Evolutionary conservation across 805 yeast genomes (phyloP), one percentile per base, ranked within the genome.

Genomic region (Hanseniaspora jakobsenii): DNA sequence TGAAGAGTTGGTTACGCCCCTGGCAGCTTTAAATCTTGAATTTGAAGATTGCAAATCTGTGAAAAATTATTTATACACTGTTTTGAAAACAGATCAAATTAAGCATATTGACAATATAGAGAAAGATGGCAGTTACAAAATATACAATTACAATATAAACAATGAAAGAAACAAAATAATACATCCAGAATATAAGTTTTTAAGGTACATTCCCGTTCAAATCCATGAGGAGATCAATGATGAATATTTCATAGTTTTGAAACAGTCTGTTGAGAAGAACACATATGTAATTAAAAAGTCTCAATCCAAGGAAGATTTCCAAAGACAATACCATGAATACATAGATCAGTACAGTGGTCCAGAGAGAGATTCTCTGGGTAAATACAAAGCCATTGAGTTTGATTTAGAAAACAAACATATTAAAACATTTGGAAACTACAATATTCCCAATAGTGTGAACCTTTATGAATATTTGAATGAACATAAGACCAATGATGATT

Each of bases 201-300:
- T 42, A 5, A 42, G 35, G 6, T 42, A 42, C 30, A 42, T 42
- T 19, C 46, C 46, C 10, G 35, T 42, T 3, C 39, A 42, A 9
- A 14, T 42, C 4, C 13, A 24, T 4, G 35, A 42, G 17, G 23
- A 18, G 17, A 21, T 16, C 9, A 42, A 32, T 2, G 16, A 32
- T 4, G 46, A 42, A 23, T n/a, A 35, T 3, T n/a, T 42, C 16
- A 42, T 30, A 22, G 39, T 42, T 13, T 26, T 42, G 16, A 38
- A 42, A 18, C 39, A 42, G 23, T 42, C 46, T 7, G 39, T 34
- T 2, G 18, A 34, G 3, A 42, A 42, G 17, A 42, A 42, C 24
- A 42, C 30, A 12, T 42, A 26, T 16, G 35, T 29, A 42, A 35
- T 42, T 3, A 34, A 39, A 35, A 42, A 42, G 23, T 42, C 46